Base-by-base conservation (phyloP, 176 grass and related monocot species). In the Phoenix dactylifera region DNA sequence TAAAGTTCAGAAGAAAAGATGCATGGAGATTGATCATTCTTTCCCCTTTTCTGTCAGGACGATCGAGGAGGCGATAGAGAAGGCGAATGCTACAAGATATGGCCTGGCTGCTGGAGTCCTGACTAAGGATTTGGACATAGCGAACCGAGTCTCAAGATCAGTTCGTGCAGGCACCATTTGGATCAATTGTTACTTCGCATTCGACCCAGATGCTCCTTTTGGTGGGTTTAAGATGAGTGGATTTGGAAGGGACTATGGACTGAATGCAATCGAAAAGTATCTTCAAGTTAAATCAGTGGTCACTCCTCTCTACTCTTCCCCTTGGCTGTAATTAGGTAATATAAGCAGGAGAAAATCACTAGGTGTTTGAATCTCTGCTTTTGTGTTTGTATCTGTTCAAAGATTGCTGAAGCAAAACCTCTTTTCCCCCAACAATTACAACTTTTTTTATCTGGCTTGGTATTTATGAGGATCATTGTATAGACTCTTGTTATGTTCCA, bases 191-290 rank as follows among this genome's bases (percentile, higher is more conserved):
- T 68, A 68, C 28, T 68, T 68, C 12, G 65, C 52, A 1, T 68
- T 68, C 52, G 65, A 68, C 14, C 52, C 65, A 26, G 51, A 28
- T 9, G 52, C 26, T 3, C 65, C 65, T 3, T 68, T 68, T 3
- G 65, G 65, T 32, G 65, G 65, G 7, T 68, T 26, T 28, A 68
- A 68, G 65, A 56, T 68, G 65, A 68, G 65, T 3, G 65, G 65
- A 3, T 68, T 68, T 28, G 65, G 65, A 9, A 32, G 65, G 52
- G 65, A 68, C 65, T 18, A 16, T 14, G 52, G 65, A 6, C 29
- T 56, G 52, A 51, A 68, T 15, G 65, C 52, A 4, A 15, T 68
- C 22, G 12, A 39, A 17, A 68, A 68, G 24, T 68, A 68, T 18
- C 17, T 68, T 24, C 65, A 68, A 22, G 65, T 68, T 18, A 68